These are phyloP conservation scores for Aspergillus spinulosporus DNA, from an alignment of 2,329 filamentous ascomycete species.

Conservation along the genomic window DNA sequence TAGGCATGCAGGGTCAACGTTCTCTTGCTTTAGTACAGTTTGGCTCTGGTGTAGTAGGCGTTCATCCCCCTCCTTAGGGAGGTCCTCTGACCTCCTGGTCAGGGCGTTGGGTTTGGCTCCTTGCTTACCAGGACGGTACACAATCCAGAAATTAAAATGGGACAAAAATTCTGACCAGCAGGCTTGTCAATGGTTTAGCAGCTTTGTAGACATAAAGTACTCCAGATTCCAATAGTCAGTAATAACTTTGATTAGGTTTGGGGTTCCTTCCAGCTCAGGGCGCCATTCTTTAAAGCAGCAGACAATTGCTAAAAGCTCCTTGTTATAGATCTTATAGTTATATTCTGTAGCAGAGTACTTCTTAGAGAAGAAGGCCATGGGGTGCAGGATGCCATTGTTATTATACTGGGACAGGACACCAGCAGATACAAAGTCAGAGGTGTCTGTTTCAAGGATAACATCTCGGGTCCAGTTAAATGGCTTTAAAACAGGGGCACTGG, in stretches of 20 bases:
- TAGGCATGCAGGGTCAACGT: no score
- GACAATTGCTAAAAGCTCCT: no score
- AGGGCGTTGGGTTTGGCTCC: not conserved
- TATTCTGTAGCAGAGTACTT: not conserved
- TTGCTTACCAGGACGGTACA: not conserved
- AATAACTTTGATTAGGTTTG: not conserved
- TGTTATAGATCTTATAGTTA: not conserved
- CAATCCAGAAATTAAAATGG: not conserved
- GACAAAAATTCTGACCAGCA: not conserved
- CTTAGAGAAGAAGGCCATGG: not conserved
- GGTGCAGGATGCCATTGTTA: not conserved
- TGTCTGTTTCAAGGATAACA: not conserved
- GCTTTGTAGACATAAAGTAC: not conserved
- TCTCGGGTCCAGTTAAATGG: not conserved
- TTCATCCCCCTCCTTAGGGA: not conserved
- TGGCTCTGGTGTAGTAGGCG: not conserved
- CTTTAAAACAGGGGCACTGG: not conserved
- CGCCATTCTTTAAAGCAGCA: not conserved
- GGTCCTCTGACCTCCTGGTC: no score
- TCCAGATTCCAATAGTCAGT: not conserved
- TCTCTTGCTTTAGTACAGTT: not conserved
- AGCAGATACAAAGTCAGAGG: not conserved
- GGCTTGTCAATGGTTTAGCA: not conserved
- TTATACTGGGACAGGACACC: not conserved
- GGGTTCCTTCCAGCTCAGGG: not conserved